Base-by-base conservation (phyloP, 768 basidiomycete species). In the Collybiopsis confluens region DNA sequence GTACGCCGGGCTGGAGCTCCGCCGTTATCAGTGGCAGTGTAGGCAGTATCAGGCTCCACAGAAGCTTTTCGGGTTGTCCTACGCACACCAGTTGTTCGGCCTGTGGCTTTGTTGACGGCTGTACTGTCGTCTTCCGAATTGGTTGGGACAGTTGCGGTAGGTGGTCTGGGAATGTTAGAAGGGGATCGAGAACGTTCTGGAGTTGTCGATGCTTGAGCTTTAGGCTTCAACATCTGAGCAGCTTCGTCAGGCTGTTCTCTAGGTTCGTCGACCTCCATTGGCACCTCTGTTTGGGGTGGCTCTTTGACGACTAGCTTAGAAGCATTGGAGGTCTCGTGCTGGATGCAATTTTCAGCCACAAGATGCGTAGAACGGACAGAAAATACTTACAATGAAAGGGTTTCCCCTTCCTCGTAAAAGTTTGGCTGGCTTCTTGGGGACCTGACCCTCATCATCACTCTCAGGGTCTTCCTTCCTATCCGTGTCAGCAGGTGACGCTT, bases 401-500 rank as follows among this genome's bases (percentile, higher is more conserved):
- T 53, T 53, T 27, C 50, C 42, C 33, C 11, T 43, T 27, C 52
- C 51, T 45, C 51, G 16, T 8, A 52, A 27, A 5, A 52, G 21
- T 27, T 43, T 56, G 4, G 28, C 36, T 50, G 15, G 21, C 27
- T 30, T 35, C 37, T 46, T 52, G 20, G 45, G 20, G 30, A 13
- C 27, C 4, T 24, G 41, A 15, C 18, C 23, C 23, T 56, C 55
- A 18, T 56, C 49, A 26, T 45, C 55, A 26, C 44, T 48, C 7
- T 41, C 47, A 8, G 26, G 20, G 15, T 56, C 41, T 24, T 52
- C 20, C 11, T 5, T 24, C 18, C 44, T 50, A 7, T 44, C 56
- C 18, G 37, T 16, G 15, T 33, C 33, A 42, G 46, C 56, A 21
- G 56, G 56, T 27, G 56, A 56, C 13, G 50, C 56, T 38, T 56